A percentile compares a stretch with the other conserved stretches of the same genome.
Evolutionary conservation across 768 basidiomycete species (phyloP).

Genomic region (Holtermanniella nyarrowii): DNA sequence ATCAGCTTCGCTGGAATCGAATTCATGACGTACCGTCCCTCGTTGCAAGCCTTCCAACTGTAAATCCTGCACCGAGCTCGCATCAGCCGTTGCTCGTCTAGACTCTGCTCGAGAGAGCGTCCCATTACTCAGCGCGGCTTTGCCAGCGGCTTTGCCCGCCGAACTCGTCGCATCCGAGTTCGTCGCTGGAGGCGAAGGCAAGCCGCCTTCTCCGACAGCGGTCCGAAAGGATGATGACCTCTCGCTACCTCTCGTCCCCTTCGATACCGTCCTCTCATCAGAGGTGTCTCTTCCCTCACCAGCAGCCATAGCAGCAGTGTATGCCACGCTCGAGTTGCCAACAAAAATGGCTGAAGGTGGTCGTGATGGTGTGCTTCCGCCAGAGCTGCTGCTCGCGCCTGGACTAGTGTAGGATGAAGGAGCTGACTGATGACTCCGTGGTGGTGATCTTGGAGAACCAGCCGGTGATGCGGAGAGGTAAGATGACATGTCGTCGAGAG

Average conservation of each 20-base stretch:
- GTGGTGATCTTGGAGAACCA: not conserved
- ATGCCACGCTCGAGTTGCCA: not conserved
- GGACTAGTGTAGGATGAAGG: not conserved
- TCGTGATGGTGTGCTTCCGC: not conserved
- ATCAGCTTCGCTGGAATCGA: not conserved
- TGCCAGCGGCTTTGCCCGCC: not conserved
- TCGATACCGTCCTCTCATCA: not conserved
- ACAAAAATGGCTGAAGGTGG: not conserved
- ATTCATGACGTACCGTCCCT: not conserved
- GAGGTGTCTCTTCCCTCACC: not conserved
- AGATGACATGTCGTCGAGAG: not conserved
- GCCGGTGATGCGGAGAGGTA: not conserved
- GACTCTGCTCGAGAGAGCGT: not conserved
- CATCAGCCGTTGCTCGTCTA: not conserved
- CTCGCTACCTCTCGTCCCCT: too few relatives aligned
- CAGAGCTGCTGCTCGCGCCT: not conserved
- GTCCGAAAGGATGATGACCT: not conserved
- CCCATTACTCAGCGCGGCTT: not conserved
- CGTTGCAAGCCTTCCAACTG: too few relatives aligned
- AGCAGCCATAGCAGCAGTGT: not conserved
- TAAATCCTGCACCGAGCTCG: not conserved
- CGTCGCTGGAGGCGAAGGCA: not conserved
- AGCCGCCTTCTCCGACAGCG: not conserved
- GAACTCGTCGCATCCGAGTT: not conserved
- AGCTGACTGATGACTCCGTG: not conserved